A percentile compares a stretch with the other conserved stretches of the same genome.
Conservation (phyloP, 306 rosid species). For the Arachis stenosperma region DNA sequence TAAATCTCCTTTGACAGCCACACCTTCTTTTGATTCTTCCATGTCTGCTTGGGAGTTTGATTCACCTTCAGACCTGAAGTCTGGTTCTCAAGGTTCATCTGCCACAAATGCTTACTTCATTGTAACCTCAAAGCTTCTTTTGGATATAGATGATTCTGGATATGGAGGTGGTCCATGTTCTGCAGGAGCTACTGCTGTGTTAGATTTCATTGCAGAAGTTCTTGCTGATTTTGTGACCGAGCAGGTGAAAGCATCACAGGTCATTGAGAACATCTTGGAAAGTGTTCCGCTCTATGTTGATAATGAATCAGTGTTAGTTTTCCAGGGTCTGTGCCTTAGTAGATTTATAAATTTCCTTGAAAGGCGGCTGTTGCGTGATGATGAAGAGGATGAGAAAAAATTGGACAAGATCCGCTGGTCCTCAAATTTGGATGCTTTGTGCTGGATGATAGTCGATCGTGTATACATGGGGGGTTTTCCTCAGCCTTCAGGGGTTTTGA, state of each 20-base stretch:
- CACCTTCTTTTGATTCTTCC: constrained; percentile 74
- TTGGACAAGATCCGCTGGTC: constrained; percentile 97
- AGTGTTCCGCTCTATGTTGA: constrained; percentile 80
- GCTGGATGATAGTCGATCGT: constrained; percentile 97
- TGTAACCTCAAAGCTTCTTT: constrained; percentile 76
- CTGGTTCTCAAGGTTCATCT: constrained; percentile 67
- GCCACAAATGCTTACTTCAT: constrained; percentile 62
- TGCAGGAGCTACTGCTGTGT: constrained; percentile 93
- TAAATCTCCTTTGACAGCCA: constrained; percentile 61
- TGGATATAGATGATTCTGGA: constrained; percentile 90
- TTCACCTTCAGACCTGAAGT: constrained; percentile 68
- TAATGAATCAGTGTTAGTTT: constrained; percentile 78
- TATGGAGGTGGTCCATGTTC: constrained; percentile 99
- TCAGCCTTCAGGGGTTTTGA: constrained; percentile 81
- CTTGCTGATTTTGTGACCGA: constrained; percentile 92
- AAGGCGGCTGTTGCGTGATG: constrained; percentile 95
- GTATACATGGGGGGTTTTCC: constrained; percentile 99
- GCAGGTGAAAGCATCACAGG: constrained; percentile 81
- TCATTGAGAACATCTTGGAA: constrained; percentile 89
- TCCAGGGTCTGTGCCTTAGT: constrained; percentile 95
- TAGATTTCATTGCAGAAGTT: constrained; percentile 96
- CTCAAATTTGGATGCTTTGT: constrained; percentile 87
- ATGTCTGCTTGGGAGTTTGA: constrained; percentile 63
- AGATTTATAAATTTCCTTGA: constrained; percentile 96
- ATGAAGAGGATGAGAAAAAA: constrained; percentile 94